Base-by-base conservation (phyloP, 306 rosid genomes). In the Oemleria cerasiformis region DNA sequence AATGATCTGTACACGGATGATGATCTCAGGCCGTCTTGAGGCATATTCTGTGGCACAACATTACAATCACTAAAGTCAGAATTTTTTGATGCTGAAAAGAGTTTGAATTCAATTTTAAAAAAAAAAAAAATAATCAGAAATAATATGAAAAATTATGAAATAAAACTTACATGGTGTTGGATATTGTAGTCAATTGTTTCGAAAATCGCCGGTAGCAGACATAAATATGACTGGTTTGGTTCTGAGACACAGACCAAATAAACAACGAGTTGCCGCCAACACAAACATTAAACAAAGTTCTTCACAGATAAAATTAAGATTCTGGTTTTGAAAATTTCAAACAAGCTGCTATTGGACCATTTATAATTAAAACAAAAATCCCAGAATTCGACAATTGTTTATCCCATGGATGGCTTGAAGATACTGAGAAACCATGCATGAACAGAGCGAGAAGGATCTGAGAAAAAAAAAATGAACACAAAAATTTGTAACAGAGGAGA, bases 1-100 rank as follows among this genome's bases (percentile, higher is more conserved):
- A 91, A 86, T 55, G 97, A 83, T 77, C 85, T 91, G 76, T 86
- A 94, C 75, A 86, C 85, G 73, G 83, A 82, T 84, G 82, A 82
- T 84, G 81, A 84, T 83, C 61, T 86, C 16, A 76, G 65, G 72
- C 82, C 64, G 81, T 87, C 92, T 70, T 76, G 79, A 71, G 85
- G 82, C 74, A 84, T 88, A 82, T 82, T 88, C 91, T 87, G 81
- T 70, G 50, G 70, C 50, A 77, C n/a, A 72, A 83, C 55, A 82
- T 64, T 63, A 70, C 73, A 69, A 44, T 55, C 55, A 55, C 56
- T 17, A 30, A 81, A 78, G 82, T 84, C 84, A 77, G 74, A 70
- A 67, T 8, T 30, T 70, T 84, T 70, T 78, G 77, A 77, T 38
- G 72, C 67, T 71, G 55, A 41, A 23, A 61, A 50, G 6, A 59